phyloP scores from a whole-genome alignment of 1,284 basidiomycete genomes.

The Exobasidium cylindrosporum region DNA sequence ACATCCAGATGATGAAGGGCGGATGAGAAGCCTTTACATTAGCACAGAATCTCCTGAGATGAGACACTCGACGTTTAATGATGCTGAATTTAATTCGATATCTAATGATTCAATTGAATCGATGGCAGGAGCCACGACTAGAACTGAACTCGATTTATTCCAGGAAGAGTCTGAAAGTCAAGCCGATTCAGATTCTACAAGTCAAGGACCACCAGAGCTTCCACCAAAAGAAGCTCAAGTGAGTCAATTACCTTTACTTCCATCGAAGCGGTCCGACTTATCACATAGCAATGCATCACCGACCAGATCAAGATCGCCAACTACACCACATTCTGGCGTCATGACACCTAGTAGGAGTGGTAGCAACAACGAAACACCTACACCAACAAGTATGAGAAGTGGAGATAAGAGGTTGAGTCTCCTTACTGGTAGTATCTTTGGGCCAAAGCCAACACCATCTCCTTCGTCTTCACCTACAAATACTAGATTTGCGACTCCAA shows the following conservation, averaged over 20 bases:
- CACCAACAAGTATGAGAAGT: background rate
- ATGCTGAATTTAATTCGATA: no score
- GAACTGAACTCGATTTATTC: background rate
- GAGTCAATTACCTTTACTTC: background rate
- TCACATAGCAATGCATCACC: background rate
- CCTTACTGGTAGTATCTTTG: background rate
- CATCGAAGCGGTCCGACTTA: background rate
- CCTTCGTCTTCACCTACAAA: background rate
- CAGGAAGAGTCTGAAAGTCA: background rate
- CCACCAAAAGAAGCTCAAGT: background rate
- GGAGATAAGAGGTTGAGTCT: background rate
- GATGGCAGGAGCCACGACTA: background rate
- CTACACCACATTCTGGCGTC: background rate
- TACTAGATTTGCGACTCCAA: background rate
- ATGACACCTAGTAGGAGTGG: background rate
- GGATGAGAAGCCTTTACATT: background rate
- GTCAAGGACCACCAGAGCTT: background rate
- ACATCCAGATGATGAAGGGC: background rate
- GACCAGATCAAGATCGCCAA: background rate
- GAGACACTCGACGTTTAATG: no score
- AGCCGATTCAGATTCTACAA: background rate
- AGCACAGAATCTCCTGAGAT: background rate
- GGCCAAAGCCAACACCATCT: background rate
- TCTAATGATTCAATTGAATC: background rate
- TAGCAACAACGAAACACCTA: background rate